Evolutionary conservation across 176 grass and related monocot genomes (phyloP), one percentile per base, ranked within the genome.

Genomic region (Oryza longistaminata): DNA sequence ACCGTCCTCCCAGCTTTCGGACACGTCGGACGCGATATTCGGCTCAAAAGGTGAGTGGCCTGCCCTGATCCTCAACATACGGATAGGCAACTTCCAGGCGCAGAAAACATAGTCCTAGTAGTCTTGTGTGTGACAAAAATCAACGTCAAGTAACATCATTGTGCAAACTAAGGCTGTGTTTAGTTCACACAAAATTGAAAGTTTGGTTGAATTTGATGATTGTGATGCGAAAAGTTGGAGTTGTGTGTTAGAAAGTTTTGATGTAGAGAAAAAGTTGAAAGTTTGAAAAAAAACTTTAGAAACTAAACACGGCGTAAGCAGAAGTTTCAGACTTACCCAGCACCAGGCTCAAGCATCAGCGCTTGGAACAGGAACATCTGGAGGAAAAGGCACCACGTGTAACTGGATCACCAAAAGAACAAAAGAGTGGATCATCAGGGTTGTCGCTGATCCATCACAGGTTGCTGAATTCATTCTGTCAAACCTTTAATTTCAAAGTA

Each of bases 51-150:
- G 81, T 71, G 85, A 71, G n/a, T 75, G 86, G 91, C 3, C 90
- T 88, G 82, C 93, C 93, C 52, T 94, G 90, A 81, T 99, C 93
- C 75, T 99, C 85, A 99, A 16, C 96, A 96, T 96, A 37, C 77
- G 90, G 83, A 96, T 96, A 40, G 93, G n/a, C 93, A 78, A 99
- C 93, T 78, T 96, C 97, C n/a, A 3, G 92, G 93, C 50, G 97
- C 97, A 79, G 97, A 91, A 68, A 96, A 89, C 96, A 99, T 14
- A 93, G 93, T 55, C 97, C 93, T 74, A 99, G 70, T 5, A n/a
- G n/a, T n/a, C n/a, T n/a, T 90, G 97, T 99, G 82, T 31, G 52
- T 52, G 70, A 83, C 13, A 83, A 78, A 26, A 66, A 81, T 35
- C 26, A 50, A 82, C 29, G 33, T 65, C 3, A 87, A n/a, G 75